Evolutionary conservation across 768 basidiomycete genomes (phyloP), one percentile per base, ranked within the genome.

Genomic region (Serendipita indica): DNA sequence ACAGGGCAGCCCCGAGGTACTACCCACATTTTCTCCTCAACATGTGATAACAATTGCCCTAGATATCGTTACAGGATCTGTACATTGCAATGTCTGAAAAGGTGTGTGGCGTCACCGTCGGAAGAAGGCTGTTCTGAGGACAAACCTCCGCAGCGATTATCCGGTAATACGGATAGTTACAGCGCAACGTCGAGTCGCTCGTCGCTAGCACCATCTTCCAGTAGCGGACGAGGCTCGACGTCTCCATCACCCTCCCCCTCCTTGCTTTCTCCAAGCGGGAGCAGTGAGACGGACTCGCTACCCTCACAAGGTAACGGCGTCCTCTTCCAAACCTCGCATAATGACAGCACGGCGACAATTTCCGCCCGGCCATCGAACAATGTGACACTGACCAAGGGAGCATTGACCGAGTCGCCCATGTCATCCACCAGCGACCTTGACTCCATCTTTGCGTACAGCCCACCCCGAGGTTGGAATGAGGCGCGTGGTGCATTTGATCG

Each of bases 41-140:
- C 27, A 5, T 43, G 7, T 43, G 22, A 10, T 46, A 54, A 22
- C 30, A 54, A 54, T 27, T 12, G 5, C 20, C 30, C 16, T n/a
- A 54, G 49, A 54, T 54, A 6, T 54, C 49, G 16, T n/a, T 54
- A 10, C 49, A 54, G n/a, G 49, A 54, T 16, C 20, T 54, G n/a
- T 54, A 54, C 30, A 18, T 16, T 3, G 49, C 49, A 25, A 28
- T 54, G 30, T 54, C 49, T 6, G 49, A 54, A 30, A 54, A 54
- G 49, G 49, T 54, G 16, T 10, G 12, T 54, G 20, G 35, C n/a
- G 10, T 10, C n/a, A n/a, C 35, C n/a, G 10, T 37, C 10, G n/a
- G 10, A 10, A 10, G 10, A 37, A 10, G 35, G 35, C 35, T 10
- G n/a, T 10, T n/a, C 10, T 37, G n/a, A 10, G 10, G 10, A 37